Evolutionary conservation across 2,329 filamentous ascomycete genomes (phyloP), one percentile per base, ranked within the genome.

Genomic region (Penicillium sp.): DNA sequence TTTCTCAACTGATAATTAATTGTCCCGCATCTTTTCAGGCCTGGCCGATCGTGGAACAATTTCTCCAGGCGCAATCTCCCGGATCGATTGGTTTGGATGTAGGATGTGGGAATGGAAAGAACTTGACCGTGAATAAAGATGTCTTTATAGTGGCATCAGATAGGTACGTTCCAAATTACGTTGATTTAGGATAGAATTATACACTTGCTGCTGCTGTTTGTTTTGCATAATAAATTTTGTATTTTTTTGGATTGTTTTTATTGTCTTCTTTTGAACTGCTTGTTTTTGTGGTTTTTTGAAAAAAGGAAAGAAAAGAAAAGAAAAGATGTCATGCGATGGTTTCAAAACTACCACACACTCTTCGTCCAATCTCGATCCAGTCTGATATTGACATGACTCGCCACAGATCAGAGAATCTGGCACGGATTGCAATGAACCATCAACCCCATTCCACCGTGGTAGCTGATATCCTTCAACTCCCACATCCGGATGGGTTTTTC

Each of bases 21-120:
- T n/a, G n/a, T n/a, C n/a, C n/a, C n/a, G n/a, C n/a, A n/a, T 28
- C 10, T 28, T 28, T 28, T 9, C 53, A 88, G 85, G 92, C 94
- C 57, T 99, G 94, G 94, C 94, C 94, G 19, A 88, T 95, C 64
- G 90, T 97, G 52, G 85, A 92, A 59, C 79, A 80, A 31, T 97
- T 97, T 71, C 83, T 97, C 31, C 77, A 80, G 46, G 77, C 79
- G 28, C 83, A 89, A 44, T 70, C 81, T 0, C 76, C 86, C 11
- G 93, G 92, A 23, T 83, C 90, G 46, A 76, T 97, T 52, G 94
- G 94, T 9, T 81, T 96, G 28, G 94, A 99, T 74, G 82, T 97
- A 52, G 94, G 94, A 56, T 97, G 94, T 75, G 94, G 94, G 55
- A 99, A 99, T 77, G 94, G 94, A 63, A 97, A 97, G 80, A 97